These are phyloP conservation scores for Linum trigynum DNA, from an alignment of 345 rosid species.

Conservation along the genomic window DNA sequence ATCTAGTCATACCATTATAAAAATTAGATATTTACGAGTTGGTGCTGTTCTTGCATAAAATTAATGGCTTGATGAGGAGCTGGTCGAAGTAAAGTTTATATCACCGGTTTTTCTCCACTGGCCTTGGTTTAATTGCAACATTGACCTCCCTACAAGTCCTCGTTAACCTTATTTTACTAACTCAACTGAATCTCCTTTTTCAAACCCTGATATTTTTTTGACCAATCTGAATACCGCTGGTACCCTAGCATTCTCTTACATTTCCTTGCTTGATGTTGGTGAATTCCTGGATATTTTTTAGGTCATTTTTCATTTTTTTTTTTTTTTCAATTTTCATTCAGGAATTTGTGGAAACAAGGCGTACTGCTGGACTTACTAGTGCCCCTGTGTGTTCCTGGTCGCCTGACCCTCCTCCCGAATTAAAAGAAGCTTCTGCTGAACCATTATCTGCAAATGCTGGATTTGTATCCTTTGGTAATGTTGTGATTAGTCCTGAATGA, in stretches of 20 bases:
- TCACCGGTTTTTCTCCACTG: no score
- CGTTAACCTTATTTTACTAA: no score
- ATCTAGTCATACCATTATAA: no score
- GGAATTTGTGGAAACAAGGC: conserved; percentile 95
- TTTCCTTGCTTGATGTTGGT: not conserved
- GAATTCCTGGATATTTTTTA: conserved; percentile 2
- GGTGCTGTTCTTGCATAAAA: not conserved
- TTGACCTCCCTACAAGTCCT: no score
- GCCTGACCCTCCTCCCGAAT: conserved; percentile 54
- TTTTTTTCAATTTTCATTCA: conserved; percentile 18
- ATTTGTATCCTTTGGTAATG: conserved; percentile 87
- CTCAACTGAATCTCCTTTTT: no score
- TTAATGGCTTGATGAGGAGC: not conserved
- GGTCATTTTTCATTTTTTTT: not conserved
- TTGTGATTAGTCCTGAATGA: not conserved
- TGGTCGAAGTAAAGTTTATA: not conserved
- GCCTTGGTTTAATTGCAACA: no score
- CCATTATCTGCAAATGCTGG: conserved; percentile 84
- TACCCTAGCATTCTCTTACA: not conserved
- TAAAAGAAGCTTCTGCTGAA: conserved; percentile 63
- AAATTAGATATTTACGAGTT: not conserved
- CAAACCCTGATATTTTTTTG: no score
- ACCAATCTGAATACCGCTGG: no score
- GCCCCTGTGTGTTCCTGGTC: conserved; percentile 92
- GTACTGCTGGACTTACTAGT: conserved; percentile 60